Evolutionary conservation across 1,284 basidiomycete species (phyloP).

Genomic region (Ustilago vetiveriae): DNA sequence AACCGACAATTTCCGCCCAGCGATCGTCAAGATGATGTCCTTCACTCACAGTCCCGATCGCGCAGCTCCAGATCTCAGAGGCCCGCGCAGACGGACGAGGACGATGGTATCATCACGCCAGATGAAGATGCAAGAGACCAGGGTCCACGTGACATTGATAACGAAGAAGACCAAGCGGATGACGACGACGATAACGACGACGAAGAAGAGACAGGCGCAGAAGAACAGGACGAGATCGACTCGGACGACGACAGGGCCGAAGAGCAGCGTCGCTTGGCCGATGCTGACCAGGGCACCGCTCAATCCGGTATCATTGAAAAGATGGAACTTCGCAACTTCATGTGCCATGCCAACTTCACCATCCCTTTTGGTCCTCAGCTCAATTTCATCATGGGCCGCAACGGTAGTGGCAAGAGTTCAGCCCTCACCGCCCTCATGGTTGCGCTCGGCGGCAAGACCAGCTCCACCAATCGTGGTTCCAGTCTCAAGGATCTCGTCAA

Average conservation of each 20-base stretch:
- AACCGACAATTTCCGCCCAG: conserved; percentile 1
- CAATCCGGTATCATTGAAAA: conserved; percentile 82
- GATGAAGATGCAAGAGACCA: conserved; percentile 23
- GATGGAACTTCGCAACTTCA: conserved; percentile 90
- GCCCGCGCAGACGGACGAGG: not conserved
- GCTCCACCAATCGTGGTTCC: conserved; percentile 79
- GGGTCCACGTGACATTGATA: no score
- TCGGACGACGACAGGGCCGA: conserved; percentile 30
- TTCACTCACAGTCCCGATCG: not conserved
- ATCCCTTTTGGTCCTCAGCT: conserved; percentile 86
- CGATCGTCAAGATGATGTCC: conserved; percentile 3
- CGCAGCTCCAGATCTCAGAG: conserved; percentile 1
- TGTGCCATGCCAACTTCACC: conserved; percentile 86
- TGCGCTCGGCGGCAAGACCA: conserved; percentile 91
- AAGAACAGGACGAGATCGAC: conserved; percentile 34
- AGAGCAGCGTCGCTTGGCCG: conserved; percentile 17
- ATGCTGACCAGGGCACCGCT: conserved; percentile 26
- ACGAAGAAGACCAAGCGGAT: conserved; percentile 5
- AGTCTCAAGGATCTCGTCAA: conserved; percentile 89
- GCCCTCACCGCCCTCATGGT: conserved; percentile 92
- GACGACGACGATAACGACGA: conserved; percentile 12
- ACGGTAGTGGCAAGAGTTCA: conserved; percentile 83
- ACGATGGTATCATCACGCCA: conserved; percentile 73
- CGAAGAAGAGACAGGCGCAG: conserved; percentile 13
- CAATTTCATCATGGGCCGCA: conserved; percentile 93